Base-by-base conservation (phyloP, 306 rosid species). In the Ochetophila trinervis region DNA sequence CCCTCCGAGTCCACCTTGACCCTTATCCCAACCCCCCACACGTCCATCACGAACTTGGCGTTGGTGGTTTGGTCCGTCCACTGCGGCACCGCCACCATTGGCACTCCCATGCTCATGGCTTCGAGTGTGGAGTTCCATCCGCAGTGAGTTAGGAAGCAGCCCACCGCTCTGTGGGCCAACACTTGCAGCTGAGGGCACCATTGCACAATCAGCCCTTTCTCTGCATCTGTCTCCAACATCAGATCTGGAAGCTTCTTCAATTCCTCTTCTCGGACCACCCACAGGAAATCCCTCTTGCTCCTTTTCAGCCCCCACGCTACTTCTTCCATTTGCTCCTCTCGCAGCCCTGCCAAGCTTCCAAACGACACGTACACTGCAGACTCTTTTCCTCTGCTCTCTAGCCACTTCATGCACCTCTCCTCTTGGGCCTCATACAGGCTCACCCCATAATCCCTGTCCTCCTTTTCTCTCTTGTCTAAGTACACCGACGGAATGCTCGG, bases 81-180 rank as follows among this genome's bases (percentile, higher is more conserved):
- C 44, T 55, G 78, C 1, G 74, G 71, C 59, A 67, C 52, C 13
- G 67, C 55, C 53, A 72, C 78, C 78, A 78, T 55, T 1, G 74
- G 68, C 8, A 62, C 78, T 32, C 74, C 74, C 13, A 36, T 51
- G 18, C 78, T 36, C 71, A 78, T 5, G 0, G 68, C 78, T 34
- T 78, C 82, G 0, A 72, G 66, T 0, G 68, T 67, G 0, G 82
- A 77, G 66, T 72, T 77, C 78, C 82, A 77, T 2, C 82, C 74
- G 2, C 82, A 62, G 22, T 78, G 82, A 16, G 61, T 72, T 5
- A 78, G 21, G 23, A 78, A 78, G 37, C 78, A 72, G 1, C 82
- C 82, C 0, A 78, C 5, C 2, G 71, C 69, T 49, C 9, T 53
- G 42, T 78, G 66, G 9, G 32, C 44, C 74, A 72, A 67, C 8